These are phyloP conservation scores for Ilex aquifolium DNA, from an alignment of 257 asterid species.

Conservation along the genomic window DNA sequence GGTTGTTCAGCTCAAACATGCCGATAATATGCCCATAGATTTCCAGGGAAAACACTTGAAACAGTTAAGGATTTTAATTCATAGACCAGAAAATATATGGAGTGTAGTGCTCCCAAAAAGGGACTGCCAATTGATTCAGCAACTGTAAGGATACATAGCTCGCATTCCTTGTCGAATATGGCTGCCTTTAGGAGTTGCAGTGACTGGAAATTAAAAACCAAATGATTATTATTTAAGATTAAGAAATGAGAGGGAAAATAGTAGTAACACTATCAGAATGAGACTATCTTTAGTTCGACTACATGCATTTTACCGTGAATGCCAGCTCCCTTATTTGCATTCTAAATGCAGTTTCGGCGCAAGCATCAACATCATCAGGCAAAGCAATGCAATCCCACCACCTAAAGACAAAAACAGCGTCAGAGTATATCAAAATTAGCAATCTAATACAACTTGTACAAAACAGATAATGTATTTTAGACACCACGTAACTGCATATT, in stretches of 20 bases:
- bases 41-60: conserved; percentile 78
- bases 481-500: too few species aligned
- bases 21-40: conserved; percentile 88
- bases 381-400: conserved; percentile 96
- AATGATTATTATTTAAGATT: conserved; percentile 14
- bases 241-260: neutral
- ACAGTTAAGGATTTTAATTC: conserved; percentile 47
- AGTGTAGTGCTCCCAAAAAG: neutral
- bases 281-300: neutral
- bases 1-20: conserved; percentile 97
- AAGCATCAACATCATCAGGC: conserved; percentile 70
- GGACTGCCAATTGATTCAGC: conserved; percentile 16
- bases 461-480: too few species aligned
- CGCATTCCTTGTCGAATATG: conserved; percentile 69
- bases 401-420: conserved; percentile 34
- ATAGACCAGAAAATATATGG: neutral
- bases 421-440: neutral
- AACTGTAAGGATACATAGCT: conserved; percentile 71
- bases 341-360: conserved; percentile 62
- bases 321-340: conserved; percentile 80
- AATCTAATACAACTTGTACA: too few species aligned
- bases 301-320: conserved; percentile 47
- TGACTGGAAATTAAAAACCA: conserved; percentile 49
- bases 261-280: neutral
- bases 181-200: conserved; percentile 87